Evolutionary conservation across 352 stramenopile species (phyloP).

Genomic region (Globisporangium cystogenes): DNA sequence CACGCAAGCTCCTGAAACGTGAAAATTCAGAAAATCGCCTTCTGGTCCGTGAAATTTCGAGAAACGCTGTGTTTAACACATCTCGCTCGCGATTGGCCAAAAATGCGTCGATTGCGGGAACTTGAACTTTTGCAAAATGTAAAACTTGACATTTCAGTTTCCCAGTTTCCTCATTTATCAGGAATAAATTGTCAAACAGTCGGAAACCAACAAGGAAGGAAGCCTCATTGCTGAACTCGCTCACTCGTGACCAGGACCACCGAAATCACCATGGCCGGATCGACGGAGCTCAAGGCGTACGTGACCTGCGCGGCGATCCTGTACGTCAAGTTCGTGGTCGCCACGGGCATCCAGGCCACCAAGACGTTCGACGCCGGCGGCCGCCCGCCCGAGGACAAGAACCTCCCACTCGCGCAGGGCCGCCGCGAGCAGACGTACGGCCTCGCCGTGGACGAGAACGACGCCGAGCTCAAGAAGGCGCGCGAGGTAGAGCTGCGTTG

Average conservation of each 20-base stretch:
- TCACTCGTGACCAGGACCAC: too few relatives aligned
- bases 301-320: constrained; percentile 49
- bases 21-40: too few relatives aligned
- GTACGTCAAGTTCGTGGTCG: constrained; percentile 69
- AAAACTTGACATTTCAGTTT: too few relatives aligned
- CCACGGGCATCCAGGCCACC: constrained; percentile 39
- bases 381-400: constrained; percentile 44
- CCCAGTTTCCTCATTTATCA: too few relatives aligned
- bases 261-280: too few relatives aligned
- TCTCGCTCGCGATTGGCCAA: constrained; percentile 15
- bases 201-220: too few relatives aligned
- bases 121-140: too few relatives aligned
- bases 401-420: constrained; percentile 19
- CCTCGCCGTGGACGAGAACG: constrained; percentile 23
- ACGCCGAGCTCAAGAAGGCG: constrained; percentile 26
- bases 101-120: constrained; percentile 9
- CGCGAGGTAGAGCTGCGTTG: constrained; percentile 35
- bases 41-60: too few relatives aligned
- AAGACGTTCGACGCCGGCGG: constrained; percentile 52
- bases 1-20: too few relatives aligned
- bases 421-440: constrained; percentile 31
- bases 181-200: too few relatives aligned
- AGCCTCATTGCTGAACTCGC: too few relatives aligned
- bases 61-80: not conserved
- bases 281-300: constrained; percentile 54